Evolutionary conservation across 75 land plant species (phyloP), one percentile per base, ranked within the genome.

Genomic region (Azolla pinnata): DNA sequence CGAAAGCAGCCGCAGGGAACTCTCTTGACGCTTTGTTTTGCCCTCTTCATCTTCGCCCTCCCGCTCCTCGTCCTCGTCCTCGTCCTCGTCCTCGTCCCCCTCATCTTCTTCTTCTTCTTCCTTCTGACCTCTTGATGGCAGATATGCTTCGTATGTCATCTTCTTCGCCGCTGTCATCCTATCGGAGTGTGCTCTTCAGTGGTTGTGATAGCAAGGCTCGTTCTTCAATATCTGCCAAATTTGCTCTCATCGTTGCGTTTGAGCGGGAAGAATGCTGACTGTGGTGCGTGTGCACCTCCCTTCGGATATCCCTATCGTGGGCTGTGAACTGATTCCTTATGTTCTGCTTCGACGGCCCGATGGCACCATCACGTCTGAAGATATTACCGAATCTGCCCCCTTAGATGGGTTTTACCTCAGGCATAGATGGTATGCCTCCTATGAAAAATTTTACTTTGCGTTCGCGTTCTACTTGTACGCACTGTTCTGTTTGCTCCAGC

Each of bases 231-330:
- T n/a, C n/a, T n/a, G n/a, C n/a, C n/a, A n/a, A n/a, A n/a, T n/a
- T n/a, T n/a, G n/a, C n/a, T n/a, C n/a, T n/a, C 56, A 19, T 16
- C 26, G 16, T 26, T 23, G 24, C 25, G 26, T 12, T 18, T 25
- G 24, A 38, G 25, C 57, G 63, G 65, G 67, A 68, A 74, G 61
- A 55, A 74, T 74, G 76, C 62, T 74, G 75, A 69, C 67, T 49
- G 76, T 74, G 57, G 19, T 68, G 28, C 65, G 73, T 38, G 54
- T 74, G 73, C 76, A 74, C 57, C 45, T 74, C 31, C 76, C 76
- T 45, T 68, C 76, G 57, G 76, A 74, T 23, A 74, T 74, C 46
- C 76, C 73, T 19, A 69, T 74, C 23, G 76, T 62, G 48, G 76
- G 76, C 27, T 74, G 76, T 33, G 76, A 74, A 67, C 47, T 74